Evolutionary conservation across 2,329 filamentous ascomycete species (phyloP).

Genomic region (Colletotrichum gloeosporioides): DNA sequence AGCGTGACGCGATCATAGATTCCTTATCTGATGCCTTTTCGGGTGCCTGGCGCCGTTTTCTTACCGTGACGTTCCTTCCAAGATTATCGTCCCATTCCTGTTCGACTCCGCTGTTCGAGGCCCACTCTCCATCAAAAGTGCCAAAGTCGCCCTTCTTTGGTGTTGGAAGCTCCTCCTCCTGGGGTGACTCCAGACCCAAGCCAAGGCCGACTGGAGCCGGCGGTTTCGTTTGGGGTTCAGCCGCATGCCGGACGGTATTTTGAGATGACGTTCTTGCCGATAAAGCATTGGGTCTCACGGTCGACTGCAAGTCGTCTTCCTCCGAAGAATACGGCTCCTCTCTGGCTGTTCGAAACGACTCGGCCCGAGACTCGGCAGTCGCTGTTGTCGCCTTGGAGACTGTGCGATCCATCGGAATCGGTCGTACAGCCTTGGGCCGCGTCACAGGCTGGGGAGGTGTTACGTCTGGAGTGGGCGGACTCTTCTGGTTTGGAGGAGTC

Average conservation of each 20-base stretch:
- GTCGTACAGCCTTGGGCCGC: slow-evolving; percentile 51
- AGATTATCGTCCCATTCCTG: slow-evolving; percentile 62
- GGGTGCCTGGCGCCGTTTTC: slow-evolving; percentile 44
- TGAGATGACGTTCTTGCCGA: slow-evolving; percentile 48
- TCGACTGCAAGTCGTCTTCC: slow-evolving; percentile 55
- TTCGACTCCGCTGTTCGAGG: slow-evolving; percentile 50
- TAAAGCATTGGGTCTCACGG: slow-evolving; percentile 41
- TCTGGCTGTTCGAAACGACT: slow-evolving; percentile 75
- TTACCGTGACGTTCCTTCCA: slow-evolving; percentile 58
- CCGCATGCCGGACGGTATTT: slow-evolving; percentile 45
- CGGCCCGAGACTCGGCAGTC: slow-evolving; percentile 65
- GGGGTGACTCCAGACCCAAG: slow-evolving; percentile 18
- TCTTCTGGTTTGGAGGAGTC: slow-evolving; percentile 70
- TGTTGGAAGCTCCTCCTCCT: slow-evolving; percentile 39
- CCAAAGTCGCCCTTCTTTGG: slow-evolving; percentile 54
- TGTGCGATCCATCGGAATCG: slow-evolving; percentile 52
- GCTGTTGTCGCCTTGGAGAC: slow-evolving; percentile 59
- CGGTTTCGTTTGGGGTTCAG: slow-evolving; percentile 30
- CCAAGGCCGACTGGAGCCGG: slow-evolving; percentile 10
- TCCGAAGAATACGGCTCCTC: slow-evolving; percentile 70
- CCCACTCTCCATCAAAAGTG: slow-evolving; percentile 66
- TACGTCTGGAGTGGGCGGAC: slow-evolving; percentile 76
- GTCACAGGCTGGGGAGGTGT: slow-evolving; percentile 67
- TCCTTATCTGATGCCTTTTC: background rate
- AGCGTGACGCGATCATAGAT: slow-evolving; percentile 3